These are phyloP conservation scores for Moesziomyces parantarcticus DNA, from an alignment of 1,284 basidiomycete genomes.

Conservation along the genomic window DNA sequence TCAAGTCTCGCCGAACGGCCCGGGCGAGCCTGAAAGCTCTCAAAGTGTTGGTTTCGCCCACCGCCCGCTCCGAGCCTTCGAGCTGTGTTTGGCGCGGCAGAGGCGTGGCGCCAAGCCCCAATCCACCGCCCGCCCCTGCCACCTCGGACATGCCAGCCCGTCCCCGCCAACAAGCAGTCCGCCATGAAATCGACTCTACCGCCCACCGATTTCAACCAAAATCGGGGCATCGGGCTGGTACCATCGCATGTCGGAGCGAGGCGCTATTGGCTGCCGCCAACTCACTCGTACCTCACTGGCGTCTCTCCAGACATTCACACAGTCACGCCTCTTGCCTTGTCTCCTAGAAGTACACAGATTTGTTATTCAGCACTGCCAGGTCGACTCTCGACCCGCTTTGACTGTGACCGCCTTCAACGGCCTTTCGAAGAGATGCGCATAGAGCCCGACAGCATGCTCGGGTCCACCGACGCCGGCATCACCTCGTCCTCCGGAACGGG, in stretches of 20 bases:
- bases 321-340: too few relatives aligned
- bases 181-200: too few relatives aligned
- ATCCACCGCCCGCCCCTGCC: background rate
- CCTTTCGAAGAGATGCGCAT: slow-evolving; percentile 15
- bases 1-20: background rate
- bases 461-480: slow-evolving; percentile 52
- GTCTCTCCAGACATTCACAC: too few relatives aligned
- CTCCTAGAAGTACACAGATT: slow-evolving; percentile 15
- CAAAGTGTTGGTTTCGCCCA: background rate
- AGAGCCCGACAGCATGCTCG: slow-evolving; percentile 47
- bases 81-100: background rate
- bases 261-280: too few relatives aligned
- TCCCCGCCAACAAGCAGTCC: too few relatives aligned
- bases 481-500: slow-evolving; percentile 37
- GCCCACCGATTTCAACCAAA: too few relatives aligned
- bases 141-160: background rate
- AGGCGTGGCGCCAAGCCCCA: background rate
- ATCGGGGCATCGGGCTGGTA: too few relatives aligned
- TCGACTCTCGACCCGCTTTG: too few relatives aligned
- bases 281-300: too few relatives aligned
- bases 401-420: slow-evolving; percentile 7
- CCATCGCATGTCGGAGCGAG: too few relatives aligned
- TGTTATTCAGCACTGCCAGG: too few relatives aligned
- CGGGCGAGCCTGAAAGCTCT: background rate
- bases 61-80: background rate